Evolutionary conservation across 1,284 basidiomycete species (phyloP), one percentile per base, ranked within the genome.

Genomic region (Omphalotus olearius): DNA sequence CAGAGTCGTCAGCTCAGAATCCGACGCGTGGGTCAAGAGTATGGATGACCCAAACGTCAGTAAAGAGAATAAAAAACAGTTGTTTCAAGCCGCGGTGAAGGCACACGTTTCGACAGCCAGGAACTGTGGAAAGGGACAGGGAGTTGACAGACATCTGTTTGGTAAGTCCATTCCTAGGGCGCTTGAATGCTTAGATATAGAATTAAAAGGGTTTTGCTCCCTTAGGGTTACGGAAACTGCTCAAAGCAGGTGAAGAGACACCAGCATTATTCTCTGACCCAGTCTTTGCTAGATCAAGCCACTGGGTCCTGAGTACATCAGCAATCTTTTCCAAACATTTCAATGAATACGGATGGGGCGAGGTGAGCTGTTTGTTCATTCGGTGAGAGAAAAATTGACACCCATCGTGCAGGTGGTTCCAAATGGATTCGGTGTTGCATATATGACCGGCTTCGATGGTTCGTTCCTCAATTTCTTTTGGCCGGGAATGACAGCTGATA

Each of bases 281-380:
- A 1, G 74, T 93, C 7, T 83, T 81, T 62, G 69, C 72, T 53
- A 76, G 85, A 9, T 79, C 83, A 25, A 82, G 77, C 43, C 72
- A 82, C 55, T 91, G 88, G 88, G 78, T 80, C 4, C 68, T 91
- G 53, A 90, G 87, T 63, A 96, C 93, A n/a, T 91, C 88, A 38
- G 88, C 91, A 18, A 79, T 96, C 49, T 93, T 88, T 66, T 90
- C 88, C 18, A 84, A 85, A 56, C 80, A 88, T 62, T 85, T 95
- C 62, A 75, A 76, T 43, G 83, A 79, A 18, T 95, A 94, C 69
- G 92, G 92, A 30, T 93, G 88, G 86, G 91, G 90, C 49, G 89
- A 91, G 73, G 82, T 80, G 51, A 7, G 68, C 58, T 25, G n/a
- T 55, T 18, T n/a, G 33, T 30, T 11, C 45, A 42, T 38, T 14